Base-by-base conservation (phyloP, 352 stramenopile genomes). In the Aphanomyces cochlioides region DNA sequence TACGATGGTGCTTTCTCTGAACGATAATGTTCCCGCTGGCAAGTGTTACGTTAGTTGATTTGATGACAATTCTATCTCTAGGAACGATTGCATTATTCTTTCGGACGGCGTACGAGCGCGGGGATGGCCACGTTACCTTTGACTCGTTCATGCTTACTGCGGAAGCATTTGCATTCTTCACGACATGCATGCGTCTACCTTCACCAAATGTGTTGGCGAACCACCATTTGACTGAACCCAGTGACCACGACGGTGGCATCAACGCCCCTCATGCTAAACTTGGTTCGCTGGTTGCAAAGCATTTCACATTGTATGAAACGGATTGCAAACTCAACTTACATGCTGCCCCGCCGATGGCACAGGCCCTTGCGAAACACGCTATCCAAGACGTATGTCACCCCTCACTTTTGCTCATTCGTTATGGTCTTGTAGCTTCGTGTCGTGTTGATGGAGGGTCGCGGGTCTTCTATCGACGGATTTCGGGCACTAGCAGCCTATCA, bases 131-230 rank as follows among this genome's bases (percentile, higher is more conserved):
- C 15, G 92, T 98, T 3, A 93, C 83, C 19, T 96, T 94, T 50
- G 91, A 96, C 10, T 84, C 85, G 6, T 97, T 98, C 69, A 83
- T 96, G 59, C 77, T 94, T 8, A 81, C 85, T 0, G 91, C 90
- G 0, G 89, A 98, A 68, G 77, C 78, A 0, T 75, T 73, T 5
- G 84, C 96, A 57, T 96, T 97, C 58, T 97, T 98, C 72, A 91
- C 85, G 8, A 84, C 78, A 0, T 94, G 87, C 57, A 90, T 97
- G 79, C 74, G 85, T 0, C 71, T 97, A 4, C 81, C 91, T 36
- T 88, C 80, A 37, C 82, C 85, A 0, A 43, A 43, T 39, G 63
- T 69, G 15, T n/a, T 69, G 2, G 64, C 64, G n/a, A 56, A 19
- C 37, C 17, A 68, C 10, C 53, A 63, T 7, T 13, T 41, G 43